Evolutionary conservation across 129 eudicot species (phyloP), one percentile per base, ranked within the genome.

Genomic region (Oenanthe sinensis): DNA sequence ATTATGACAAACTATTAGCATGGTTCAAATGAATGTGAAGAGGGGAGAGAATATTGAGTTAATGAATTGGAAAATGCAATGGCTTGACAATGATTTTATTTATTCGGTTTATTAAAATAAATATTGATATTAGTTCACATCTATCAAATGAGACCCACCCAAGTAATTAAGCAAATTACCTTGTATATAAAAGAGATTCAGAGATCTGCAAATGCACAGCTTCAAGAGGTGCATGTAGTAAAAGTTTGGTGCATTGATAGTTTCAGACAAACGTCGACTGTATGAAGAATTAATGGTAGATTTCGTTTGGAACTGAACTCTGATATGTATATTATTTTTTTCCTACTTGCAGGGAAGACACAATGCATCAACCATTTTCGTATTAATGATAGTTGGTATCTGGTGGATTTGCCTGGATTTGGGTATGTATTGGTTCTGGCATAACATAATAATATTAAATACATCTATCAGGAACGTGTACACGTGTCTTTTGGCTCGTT

Each of bases 321-420:
- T 74, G 77, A 74, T 74, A 26, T 14, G 28, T 70, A 68, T 54
- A 11, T 55, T 75, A 36, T 55, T 36, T 72, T 50, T 75, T 22
- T 50, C 81, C 74, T 62, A 45, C 71, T 78, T 90, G 84, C 91
- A 95, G 98, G 98, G 62, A 95, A 95, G 78, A 95, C 98, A 79
- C 98, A 91, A 83, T 95, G 98, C 84, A 95, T 95, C 91, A 95
- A 95, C 87, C 98, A 95, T 86, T 95, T 95, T 73, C 91, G 90
- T 44, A 86, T 95, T 17, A 91, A 95, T 75, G 96, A 90, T 80
- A 92, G 97, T 85, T 95, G 98, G 98, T 92, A 85, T 84, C 87
- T 95, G 60, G 98, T 92, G 70, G 97, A 95, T 85, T 86, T 95
- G 79, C 98, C 98, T 71, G 97, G 96, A 85, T 95, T 88, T 37